Base-by-base conservation (phyloP, 768 basidiomycete species). In the Macrocybe gigantea region DNA sequence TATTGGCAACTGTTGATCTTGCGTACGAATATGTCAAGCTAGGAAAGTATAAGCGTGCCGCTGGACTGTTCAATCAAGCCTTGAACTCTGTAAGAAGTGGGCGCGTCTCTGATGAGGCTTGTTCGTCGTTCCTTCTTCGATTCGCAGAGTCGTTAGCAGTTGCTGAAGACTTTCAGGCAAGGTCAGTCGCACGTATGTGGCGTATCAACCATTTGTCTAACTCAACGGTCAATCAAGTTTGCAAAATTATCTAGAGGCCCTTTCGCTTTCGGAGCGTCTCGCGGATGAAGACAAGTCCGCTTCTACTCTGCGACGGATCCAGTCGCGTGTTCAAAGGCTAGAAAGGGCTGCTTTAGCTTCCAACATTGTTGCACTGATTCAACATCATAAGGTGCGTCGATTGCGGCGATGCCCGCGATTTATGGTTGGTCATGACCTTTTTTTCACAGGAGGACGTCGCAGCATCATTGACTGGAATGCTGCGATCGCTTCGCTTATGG, bases 1-100 rank as follows among this genome's bases (percentile, higher is more conserved):
- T 88, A 13, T 63, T 64, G 1, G 67, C 78, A 1, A 93, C 87
- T 2, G 67, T 83, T 1, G 79, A 84, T 38, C 75, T 95, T 5
- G 93, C 87, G 0, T 74, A 81, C 47, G 90, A 93, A 60, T 93
- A 93, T 56, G 68, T 82, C 39, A 78, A 75, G 33, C 73, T 97
- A 1, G 93, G 94, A 3, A 89, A 86, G 61, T 64, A 68, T 2
- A 78, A 78, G 44, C 78, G 85, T 34, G 92, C 93, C 0, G 71
- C 68, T 1, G 58, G 66, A 2, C 74, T 95, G 13, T 88, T 90
- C 56, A 73, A 64, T n/a, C 79, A 78, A 33, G 74, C 76, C 1
- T 64, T 81, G 10, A 70, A 65, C 31, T 53, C 70, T 3, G 65
- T 82, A 7, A 70, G 73, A 42, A 65, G 59, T n/a, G 67, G 64